Base-by-base conservation (phyloP, 2,329 filamentous ascomycete genomes). In the Pseudogymnoascus destructans region DNA sequence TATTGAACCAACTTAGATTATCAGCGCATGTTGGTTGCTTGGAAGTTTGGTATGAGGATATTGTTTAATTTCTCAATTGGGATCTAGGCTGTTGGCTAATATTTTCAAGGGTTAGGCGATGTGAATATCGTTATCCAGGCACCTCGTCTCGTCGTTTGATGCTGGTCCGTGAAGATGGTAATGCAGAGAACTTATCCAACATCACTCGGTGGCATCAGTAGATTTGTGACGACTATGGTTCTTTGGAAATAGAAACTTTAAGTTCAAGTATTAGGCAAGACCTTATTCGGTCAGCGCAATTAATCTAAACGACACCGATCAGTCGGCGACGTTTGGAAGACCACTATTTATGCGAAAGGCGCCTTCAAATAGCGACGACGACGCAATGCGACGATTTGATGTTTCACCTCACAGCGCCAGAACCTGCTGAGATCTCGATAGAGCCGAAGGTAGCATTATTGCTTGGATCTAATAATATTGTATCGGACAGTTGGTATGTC, bases 371-470 rank as follows among this genome's bases (percentile, higher is more conserved):
- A 52, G 23, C 9, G 15, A 25, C 46, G 5, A 52, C 42, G n/a
- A 52, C 25, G 46, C 46, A 30, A 52, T 52, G 46, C 46, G 46
- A 52, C 46, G 46, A 52, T 52, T 30, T 52, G 46, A 52, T 52
- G 46, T 17, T 52, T 52, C 46, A 52, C 25, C 46, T 19, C 46
- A 17, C 46, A 52, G 15, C 46, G 46, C 25, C 23, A 52, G 46
- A 52, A 52, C 23, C n/a, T 52, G 46, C 46, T 52, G 15, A 52
- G 21, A 52, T 52, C 23, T 52, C n/a, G 25, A 52, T 2, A 30
- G n/a, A 30, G 15, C 8, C 23, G 7, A 49, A 49, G n/a, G 7
- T 27, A 27, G n/a, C 10, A 52, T 30, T 52, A 52, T 30, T 52
- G n/a, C n/a, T 30, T 52, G 23, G 23, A 52, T 19, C 25, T 13